These are phyloP conservation scores for Clavulina sp. DNA, from an alignment of 768 basidiomycete genomes.

Conservation along the genomic window DNA sequence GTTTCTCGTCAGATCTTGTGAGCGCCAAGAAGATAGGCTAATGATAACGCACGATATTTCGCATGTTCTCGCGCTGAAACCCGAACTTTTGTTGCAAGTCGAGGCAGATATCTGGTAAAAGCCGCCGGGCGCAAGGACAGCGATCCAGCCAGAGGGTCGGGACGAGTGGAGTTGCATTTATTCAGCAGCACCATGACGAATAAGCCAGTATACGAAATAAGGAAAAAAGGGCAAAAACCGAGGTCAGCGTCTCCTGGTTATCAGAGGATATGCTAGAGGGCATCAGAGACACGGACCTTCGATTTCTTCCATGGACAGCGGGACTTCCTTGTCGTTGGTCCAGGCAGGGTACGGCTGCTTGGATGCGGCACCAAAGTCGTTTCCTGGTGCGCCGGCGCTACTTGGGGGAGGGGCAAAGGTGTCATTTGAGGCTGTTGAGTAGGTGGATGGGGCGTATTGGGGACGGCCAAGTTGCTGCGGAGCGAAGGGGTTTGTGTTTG, in stretches of 20 bases:
- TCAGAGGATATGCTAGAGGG: background rate
- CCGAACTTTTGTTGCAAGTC: conserved; percentile 98
- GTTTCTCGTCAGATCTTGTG: too few relatives aligned
- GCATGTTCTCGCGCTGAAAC: conserved; percentile 88
- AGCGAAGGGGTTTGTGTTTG: too few relatives aligned
- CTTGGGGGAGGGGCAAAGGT: too few relatives aligned
- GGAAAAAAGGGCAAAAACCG: background rate
- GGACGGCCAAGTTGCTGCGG: too few relatives aligned
- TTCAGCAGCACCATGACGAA: too few relatives aligned
- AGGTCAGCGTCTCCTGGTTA: background rate
- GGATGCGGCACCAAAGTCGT: conserved; percentile 39
- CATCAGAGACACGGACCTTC: background rate
- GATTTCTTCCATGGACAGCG: conserved; percentile 66
- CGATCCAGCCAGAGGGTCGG: too few relatives aligned
- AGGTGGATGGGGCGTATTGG: too few relatives aligned
- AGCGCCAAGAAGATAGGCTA: too few relatives aligned
- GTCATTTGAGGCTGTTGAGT: too few relatives aligned
- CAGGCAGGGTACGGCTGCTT: conserved; percentile 90
- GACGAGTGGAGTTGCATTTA: too few relatives aligned
- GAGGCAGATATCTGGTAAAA: conserved; percentile 95
- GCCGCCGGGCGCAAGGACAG: too few relatives aligned
- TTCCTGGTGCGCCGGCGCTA: too few relatives aligned
- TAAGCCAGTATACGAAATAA: conserved; percentile 1
- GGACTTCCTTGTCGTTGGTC: conserved; percentile 80
- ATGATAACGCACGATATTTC: conserved; percentile 71